phyloP scores from a whole-genome alignment of 2,329 filamentous ascomycete genomes.

The Chaetomium sp. region DNA sequence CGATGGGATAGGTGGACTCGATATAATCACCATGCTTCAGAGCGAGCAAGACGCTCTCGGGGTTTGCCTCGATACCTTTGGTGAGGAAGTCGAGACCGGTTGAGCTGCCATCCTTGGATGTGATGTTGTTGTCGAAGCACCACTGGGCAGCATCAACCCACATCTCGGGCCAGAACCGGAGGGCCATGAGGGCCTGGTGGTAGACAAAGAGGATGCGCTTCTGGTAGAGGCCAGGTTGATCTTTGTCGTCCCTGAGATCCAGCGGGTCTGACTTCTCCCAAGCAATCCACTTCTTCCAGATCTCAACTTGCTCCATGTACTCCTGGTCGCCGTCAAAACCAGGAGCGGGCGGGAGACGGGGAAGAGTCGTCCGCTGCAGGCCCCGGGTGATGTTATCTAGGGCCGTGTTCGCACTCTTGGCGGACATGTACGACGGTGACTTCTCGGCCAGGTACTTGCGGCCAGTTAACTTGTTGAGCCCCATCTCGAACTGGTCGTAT shows the following conservation, averaged over 20 bases:
- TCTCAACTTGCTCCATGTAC: slow-evolving; percentile 77
- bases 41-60: slow-evolving; percentile 87
- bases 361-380: slow-evolving; percentile 74
- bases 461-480: slow-evolving; percentile 87
- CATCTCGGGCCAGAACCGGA: slow-evolving; percentile 92
- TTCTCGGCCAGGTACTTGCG: slow-evolving; percentile 93
- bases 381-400: slow-evolving; percentile 85
- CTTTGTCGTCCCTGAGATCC: slow-evolving; percentile 78
- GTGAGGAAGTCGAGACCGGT: slow-evolving; percentile 74
- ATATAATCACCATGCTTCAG: slow-evolving; percentile 88
- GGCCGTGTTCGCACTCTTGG: slow-evolving; percentile 84
- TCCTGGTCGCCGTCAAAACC: slow-evolving; percentile 88
- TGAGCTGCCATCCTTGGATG: slow-evolving; percentile 59
- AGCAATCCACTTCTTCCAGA: slow-evolving; percentile 92
- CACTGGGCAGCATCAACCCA: slow-evolving; percentile 96
- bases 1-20: slow-evolving; percentile 74
- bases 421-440: slow-evolving; percentile 93
- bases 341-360: slow-evolving; percentile 76
- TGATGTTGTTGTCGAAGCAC: slow-evolving; percentile 77
- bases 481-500: slow-evolving; percentile 95
- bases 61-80: slow-evolving; percentile 84
- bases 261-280: slow-evolving; percentile 96
- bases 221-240: slow-evolving; percentile 75
- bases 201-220: slow-evolving; percentile 86
- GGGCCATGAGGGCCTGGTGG: slow-evolving; percentile 88